Evolutionary conservation across 345 rosid genomes (phyloP).

Genomic region (Zanthoxylum bungeanum): DNA sequence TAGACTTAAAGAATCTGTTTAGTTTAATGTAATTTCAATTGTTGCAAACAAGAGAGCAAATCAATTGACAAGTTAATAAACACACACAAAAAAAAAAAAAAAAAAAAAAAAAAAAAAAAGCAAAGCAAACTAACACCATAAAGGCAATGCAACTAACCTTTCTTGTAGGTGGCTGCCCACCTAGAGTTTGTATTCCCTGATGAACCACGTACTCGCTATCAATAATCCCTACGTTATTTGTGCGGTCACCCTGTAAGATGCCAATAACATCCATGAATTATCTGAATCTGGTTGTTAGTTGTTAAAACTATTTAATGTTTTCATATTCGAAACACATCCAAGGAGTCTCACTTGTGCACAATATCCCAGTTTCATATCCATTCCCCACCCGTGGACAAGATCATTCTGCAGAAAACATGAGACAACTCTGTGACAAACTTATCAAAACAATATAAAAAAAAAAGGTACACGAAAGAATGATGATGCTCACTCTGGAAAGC

Average conservation of each 20-base stretch:
- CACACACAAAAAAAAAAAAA: too few species aligned
- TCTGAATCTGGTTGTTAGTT: neutral
- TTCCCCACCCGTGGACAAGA: conserved; percentile 98
- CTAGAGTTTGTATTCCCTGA: conserved; percentile 83
- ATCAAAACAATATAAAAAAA: too few species aligned
- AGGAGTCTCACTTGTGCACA: conserved; percentile 76
- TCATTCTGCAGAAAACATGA: conserved; percentile 58
- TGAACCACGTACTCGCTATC: conserved; percentile 90
- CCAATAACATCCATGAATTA: neutral
- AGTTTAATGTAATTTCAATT: neutral
- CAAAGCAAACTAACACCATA: neutral
- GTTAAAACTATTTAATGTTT: neutral
- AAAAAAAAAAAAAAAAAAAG: too few species aligned
- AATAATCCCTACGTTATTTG: conserved; percentile 79
- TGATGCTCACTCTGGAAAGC: neutral
- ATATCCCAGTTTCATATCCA: conserved; percentile 97
- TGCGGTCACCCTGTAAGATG: conserved; percentile 71
- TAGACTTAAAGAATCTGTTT: neutral
- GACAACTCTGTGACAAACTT: neutral
- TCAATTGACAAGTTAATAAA: neutral
- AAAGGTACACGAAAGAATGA: neutral
- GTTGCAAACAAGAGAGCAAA: too few species aligned
- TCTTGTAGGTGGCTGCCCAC: conserved; percentile 49
- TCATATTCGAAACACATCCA: neutral
- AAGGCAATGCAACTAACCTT: conserved; percentile 37